A percentile compares a stretch with the other conserved stretches of the same genome.
Conservation (phyloP, 169 alveolate genomes). For the Eimeria acervulina region DNA sequence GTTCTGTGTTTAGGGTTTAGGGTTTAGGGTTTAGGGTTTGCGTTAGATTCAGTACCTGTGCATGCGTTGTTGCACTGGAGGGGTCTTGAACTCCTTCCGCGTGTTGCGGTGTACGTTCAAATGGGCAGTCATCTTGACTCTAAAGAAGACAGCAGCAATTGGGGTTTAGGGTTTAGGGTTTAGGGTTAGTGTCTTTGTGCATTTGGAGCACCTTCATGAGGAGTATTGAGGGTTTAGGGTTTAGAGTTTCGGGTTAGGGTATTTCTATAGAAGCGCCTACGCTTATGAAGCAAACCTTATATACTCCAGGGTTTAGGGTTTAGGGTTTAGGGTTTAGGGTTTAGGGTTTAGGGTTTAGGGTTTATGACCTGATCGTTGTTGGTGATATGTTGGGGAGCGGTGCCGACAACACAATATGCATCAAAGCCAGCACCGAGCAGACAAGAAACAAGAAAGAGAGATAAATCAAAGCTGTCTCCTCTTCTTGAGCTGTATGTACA, state of each 20-base stretch:
- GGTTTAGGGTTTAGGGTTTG: conserved; percentile 50
- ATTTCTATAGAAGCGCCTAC: too few species aligned
- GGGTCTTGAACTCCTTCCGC: not conserved
- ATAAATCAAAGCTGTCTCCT: conserved; percentile 93
- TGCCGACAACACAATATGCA: conserved; percentile 93
- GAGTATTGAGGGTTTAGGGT: too few species aligned
- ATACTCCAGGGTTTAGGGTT: not conserved
- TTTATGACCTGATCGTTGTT: conserved; percentile 17
- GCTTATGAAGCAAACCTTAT: too few species aligned
- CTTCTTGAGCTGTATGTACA: conserved; percentile 90
- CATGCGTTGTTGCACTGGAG: not conserved
- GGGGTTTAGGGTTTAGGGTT: not conserved
- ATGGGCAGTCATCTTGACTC: conserved; percentile 24
- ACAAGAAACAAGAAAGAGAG: conserved; percentile 52
- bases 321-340: conserved; percentile 43
- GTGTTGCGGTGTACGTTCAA: not conserved
- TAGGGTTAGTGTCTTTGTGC: not conserved
- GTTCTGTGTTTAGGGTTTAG: not conserved
- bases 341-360: conserved; percentile 44
- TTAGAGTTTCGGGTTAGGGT: too few species aligned
- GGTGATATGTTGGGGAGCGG: conserved; percentile 88
- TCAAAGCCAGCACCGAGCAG: conserved; percentile 89
- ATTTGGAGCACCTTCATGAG: too few species aligned
- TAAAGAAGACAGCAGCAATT: not conserved
- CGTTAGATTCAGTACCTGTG: not conserved